Evolutionary conservation across 2,329 filamentous ascomycete species (phyloP).

Genomic region (Colletotrichum scovillei): DNA sequence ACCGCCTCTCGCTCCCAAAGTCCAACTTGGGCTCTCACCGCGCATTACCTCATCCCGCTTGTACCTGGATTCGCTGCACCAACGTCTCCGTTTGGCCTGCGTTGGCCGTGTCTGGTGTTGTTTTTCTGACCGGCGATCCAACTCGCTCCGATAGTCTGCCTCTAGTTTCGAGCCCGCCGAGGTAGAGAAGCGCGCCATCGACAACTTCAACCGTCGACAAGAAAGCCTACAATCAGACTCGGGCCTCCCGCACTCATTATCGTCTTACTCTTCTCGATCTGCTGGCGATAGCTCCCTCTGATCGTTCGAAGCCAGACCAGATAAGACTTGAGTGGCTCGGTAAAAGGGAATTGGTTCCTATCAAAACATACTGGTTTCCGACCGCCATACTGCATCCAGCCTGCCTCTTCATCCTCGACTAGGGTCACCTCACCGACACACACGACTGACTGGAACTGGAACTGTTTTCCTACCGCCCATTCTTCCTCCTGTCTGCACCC

Average conservation of each 20-base stretch:
- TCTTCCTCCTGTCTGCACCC: conserved; percentile 12
- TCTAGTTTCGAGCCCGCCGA: conserved; percentile 27
- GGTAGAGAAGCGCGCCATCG: conserved; percentile 21
- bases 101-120: conserved; percentile 15
- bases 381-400: conserved; percentile 11
- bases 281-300: not conserved
- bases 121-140: conserved; percentile 27
- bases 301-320: not conserved
- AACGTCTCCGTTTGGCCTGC: not conserved
- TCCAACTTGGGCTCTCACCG: conserved; percentile 24
- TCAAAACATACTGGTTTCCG: conserved; percentile 2
- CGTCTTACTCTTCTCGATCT: conserved; percentile 2
- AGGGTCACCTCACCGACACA: conserved; percentile 3
- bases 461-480: conserved; percentile 7
- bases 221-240: conserved; percentile 8
- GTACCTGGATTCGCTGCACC: conserved; percentile 7
- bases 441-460: conserved; percentile 7
- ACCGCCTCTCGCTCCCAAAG: conserved; percentile 27
- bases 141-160: conserved; percentile 26
- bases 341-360: conserved; percentile 7
- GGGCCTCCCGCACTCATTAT: conserved; percentile 16
- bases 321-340: conserved; percentile 15
- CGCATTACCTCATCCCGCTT: conserved; percentile 19
- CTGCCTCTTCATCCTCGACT: conserved; percentile 16
- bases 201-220: conserved; percentile 7